Percentiles rank a stretch among this genome's conserved stretches.
Conservation (phyloP, 139 green algal genomes). For the Picochlorum sp. region DNA sequence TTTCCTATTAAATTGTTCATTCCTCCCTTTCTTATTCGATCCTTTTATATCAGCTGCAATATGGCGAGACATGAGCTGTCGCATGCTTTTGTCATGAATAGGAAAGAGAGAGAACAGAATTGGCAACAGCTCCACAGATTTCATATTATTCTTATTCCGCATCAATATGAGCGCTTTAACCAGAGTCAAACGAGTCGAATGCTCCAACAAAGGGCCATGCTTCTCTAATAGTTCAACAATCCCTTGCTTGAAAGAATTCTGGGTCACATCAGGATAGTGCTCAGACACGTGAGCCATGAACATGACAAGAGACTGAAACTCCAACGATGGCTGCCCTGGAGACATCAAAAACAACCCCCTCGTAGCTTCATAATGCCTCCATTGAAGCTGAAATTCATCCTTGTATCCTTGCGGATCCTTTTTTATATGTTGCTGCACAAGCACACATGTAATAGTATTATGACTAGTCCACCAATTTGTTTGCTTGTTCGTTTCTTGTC, state of each 20-base stretch:
- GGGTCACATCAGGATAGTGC: conserved; percentile 63
- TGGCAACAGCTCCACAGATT: conserved; percentile 67
- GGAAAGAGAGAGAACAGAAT: conserved; percentile 92
- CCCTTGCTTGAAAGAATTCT: conserved; percentile 49
- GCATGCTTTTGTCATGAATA: conserved; percentile 83
- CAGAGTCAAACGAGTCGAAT: conserved; percentile 51
- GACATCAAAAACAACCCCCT: conserved; percentile 79
- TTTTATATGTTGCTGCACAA: conserved; percentile 76
- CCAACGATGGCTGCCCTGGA: conserved; percentile 60
- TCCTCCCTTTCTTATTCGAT: conserved; percentile 67
- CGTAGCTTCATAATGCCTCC: conserved; percentile 72
- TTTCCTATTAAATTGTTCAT: conserved; percentile 77
- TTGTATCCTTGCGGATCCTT: conserved; percentile 81
- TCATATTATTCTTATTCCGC: conserved; percentile 62
- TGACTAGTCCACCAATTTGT: not conserved
- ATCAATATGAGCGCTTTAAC: conserved; percentile 88
- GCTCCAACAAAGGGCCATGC: conserved; percentile 62
- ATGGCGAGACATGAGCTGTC: conserved; percentile 78
- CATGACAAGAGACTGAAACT: conserved; percentile 78
- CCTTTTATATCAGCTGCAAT: conserved; percentile 88
- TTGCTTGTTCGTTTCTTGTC: not conserved
- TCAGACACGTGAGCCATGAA: conserved; percentile 81
- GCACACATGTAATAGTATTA: not conserved
- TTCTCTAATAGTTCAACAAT: conserved; percentile 81
- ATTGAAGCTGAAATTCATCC: conserved; percentile 86